Base-by-base conservation (phyloP, 139 green algal genomes). In the Asterochloris erici region DNA sequence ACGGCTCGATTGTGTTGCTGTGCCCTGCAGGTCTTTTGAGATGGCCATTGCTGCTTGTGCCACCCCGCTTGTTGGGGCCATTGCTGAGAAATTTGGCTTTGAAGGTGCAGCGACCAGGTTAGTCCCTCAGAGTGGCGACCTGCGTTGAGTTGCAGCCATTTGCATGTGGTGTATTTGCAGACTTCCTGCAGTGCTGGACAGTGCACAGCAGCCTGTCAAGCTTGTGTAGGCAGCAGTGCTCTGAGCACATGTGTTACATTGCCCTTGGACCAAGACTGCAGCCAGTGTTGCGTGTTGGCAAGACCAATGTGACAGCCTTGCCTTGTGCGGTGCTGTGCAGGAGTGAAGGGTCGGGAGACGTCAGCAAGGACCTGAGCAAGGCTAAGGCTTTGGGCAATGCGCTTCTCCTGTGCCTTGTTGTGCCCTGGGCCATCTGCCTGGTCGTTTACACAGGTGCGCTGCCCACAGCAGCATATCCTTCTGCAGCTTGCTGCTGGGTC, bases 41-140 rank as follows among this genome's bases (percentile, higher is more conserved):
- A 74, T 68, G 63, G 87, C 84, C 11, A 68, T 92, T 26, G 85
- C 84, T 9, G 87, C 92, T 0, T 87, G 88, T 68, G 88, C 86
- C 0, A 86, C 89, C 0, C 91, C 91, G 6, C 73, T 94, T 27
- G 91, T 94, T 73, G 91, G 91, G 24, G 60, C 85, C 11, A 70
- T 94, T 10, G 88, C 91, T 11, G 79, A 93, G 82, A 75, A 74
- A 16, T 94, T 93, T 81, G 85, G 88, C 0, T 94, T 91, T 78
- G 82, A 79, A n/a, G 91, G 90, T n/a, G 76, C 73, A 12, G 85
- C 83, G 12, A 54, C 38, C 38, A 54, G 38, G 38, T 54, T 6
- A 54, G 38, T 54, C 38, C 38, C 38, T 10, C 38, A 54, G 38
- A 2, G 6, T 6, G 38, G 38, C 38, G 2, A 54, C 38, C 6